Conservation (phyloP, 306 rosid genomes). For the Acacia crassicarpa region DNA sequence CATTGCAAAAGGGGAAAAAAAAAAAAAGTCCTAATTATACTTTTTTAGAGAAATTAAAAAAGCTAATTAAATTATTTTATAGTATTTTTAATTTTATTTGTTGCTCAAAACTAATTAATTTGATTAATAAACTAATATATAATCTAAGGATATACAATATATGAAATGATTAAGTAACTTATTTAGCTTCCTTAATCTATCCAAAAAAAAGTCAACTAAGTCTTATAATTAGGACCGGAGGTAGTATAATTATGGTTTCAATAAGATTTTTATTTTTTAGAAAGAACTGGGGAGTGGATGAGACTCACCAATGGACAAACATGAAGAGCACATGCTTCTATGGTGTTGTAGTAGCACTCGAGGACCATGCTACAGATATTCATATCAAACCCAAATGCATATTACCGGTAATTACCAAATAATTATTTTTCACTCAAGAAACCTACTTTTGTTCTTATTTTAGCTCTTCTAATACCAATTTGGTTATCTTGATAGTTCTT, state of each 20-base stretch:
- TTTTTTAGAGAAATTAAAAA: too few species aligned
- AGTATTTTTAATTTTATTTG: too few species aligned
- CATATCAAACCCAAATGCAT: background rate
- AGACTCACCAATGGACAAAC: conserved; percentile 6
- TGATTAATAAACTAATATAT: too few species aligned
- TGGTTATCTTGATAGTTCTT: too few species aligned
- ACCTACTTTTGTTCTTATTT: background rate
- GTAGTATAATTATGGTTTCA: background rate
- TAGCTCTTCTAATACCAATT: background rate
- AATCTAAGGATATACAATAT: too few species aligned
- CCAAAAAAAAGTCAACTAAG: too few species aligned
- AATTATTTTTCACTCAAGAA: background rate
- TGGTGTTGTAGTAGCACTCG: background rate
- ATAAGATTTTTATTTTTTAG: background rate
- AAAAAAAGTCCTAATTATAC: too few species aligned
- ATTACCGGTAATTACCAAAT: background rate
- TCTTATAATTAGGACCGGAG: too few species aligned
- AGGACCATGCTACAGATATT: background rate
- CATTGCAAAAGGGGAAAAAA: background rate
- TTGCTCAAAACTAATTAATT: too few species aligned
- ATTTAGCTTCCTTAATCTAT: too few species aligned
- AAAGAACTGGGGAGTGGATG: background rate
- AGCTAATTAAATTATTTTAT: too few species aligned
- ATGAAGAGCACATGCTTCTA: conserved; percentile 9
- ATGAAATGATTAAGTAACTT: too few species aligned